Evolutionary conservation across 2,329 filamentous ascomycete species (phyloP).

Genomic region (Biscogniauxia marginata): DNA sequence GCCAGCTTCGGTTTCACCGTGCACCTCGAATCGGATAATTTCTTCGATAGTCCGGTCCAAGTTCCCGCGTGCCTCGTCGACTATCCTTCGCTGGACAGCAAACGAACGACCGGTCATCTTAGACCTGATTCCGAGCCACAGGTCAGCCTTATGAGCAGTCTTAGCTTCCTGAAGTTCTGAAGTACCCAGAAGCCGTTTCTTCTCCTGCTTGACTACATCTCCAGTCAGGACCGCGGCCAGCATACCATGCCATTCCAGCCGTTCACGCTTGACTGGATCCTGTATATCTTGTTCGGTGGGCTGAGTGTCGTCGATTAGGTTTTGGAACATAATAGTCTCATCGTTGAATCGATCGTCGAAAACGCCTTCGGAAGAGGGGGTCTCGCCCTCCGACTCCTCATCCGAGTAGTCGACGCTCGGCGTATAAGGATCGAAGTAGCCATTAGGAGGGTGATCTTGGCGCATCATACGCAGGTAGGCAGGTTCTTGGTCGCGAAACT

Average conservation of each 20-base stretch:
- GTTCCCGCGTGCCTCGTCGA: slow-evolving; percentile 77
- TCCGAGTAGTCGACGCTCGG: slow-evolving; percentile 68
- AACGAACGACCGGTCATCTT: slow-evolving; percentile 81
- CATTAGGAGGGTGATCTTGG: slow-evolving; percentile 60
- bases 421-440: slow-evolving; percentile 75
- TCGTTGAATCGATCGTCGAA: slow-evolving; percentile 88
- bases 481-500: slow-evolving; percentile 78
- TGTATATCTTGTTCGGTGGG: slow-evolving; percentile 87
- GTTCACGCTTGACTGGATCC: slow-evolving; percentile 82
- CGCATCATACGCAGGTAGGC: slow-evolving; percentile 91
- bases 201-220: slow-evolving; percentile 96
- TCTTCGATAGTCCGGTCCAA: slow-evolving; percentile 78
- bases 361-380: slow-evolving; percentile 78
- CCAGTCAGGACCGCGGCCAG: slow-evolving; percentile 91
- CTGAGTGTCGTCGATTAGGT: slow-evolving; percentile 69
- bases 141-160: slow-evolving; percentile 70
- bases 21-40: slow-evolving; percentile 90
- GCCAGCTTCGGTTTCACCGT: slow-evolving; percentile 87
- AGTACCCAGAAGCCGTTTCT: slow-evolving; percentile 87
- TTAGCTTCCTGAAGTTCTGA: slow-evolving; percentile 57
- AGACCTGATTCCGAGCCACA: slow-evolving; percentile 87
- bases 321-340: slow-evolving; percentile 86
- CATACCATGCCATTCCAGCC: slow-evolving; percentile 98
- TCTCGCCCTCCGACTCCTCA: slow-evolving; percentile 88
- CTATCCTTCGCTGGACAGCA: slow-evolving; percentile 79